Conservation (phyloP, 2,329 filamentous ascomycete genomes). For the Neurospora sp. region DNA sequence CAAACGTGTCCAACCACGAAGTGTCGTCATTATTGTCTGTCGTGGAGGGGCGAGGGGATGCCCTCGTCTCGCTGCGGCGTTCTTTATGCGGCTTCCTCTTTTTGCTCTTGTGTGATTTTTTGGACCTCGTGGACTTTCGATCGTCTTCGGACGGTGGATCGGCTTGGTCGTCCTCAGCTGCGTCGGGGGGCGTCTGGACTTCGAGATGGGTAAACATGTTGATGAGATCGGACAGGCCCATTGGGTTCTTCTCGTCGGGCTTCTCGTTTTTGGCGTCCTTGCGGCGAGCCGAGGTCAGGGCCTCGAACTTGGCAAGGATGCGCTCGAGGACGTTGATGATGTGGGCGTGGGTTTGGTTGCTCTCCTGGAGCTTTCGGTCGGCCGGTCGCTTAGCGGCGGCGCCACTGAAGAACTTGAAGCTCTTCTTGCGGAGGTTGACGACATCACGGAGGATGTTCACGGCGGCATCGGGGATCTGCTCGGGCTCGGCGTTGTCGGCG, state of each 20-base stretch:
- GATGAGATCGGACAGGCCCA: constrained; percentile 14
- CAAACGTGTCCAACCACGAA: constrained; percentile 18
- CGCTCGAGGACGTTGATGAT: constrained; percentile 21
- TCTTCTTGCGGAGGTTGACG: constrained; percentile 20
- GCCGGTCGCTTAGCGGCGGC: constrained; percentile 9
- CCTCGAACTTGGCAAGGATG: constrained; percentile 15
- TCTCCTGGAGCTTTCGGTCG: constrained; percentile 14
- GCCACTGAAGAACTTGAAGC: constrained; percentile 16
- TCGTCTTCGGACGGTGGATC: constrained; percentile 2
- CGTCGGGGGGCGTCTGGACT: constrained; percentile 13
- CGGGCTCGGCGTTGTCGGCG: constrained; percentile 13
- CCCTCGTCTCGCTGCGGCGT: constrained; percentile 7
- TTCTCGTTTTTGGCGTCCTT: constrained; percentile 2
- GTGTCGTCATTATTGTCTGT: background rate
- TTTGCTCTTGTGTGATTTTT: constrained; percentile 7
- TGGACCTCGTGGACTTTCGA: background rate
- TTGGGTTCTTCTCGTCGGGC: constrained; percentile 1
- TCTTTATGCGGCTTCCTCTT: constrained; percentile 6
- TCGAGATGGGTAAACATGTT: constrained; percentile 21
- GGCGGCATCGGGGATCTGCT: constrained; percentile 17
- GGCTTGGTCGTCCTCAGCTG: constrained; percentile 6
- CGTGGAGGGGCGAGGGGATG: constrained; percentile 1
- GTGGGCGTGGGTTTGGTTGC: constrained; percentile 18
- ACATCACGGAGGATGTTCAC: constrained; percentile 21
- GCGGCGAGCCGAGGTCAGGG: constrained; percentile 7